phyloP scores from a whole-genome alignment of 1,139 yeast species.

The Debaryomyces sp. region DNA sequence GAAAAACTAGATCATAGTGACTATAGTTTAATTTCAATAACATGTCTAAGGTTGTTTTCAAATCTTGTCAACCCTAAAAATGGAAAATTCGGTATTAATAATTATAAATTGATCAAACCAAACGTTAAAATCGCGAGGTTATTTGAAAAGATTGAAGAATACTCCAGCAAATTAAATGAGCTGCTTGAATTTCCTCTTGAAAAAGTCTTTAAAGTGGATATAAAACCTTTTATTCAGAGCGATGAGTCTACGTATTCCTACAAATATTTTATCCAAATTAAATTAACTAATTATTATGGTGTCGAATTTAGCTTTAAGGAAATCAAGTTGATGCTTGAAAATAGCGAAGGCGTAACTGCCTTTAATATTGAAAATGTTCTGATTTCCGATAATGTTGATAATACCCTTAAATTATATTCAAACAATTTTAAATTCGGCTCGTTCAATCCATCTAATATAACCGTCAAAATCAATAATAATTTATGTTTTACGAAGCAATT shows the following conservation, averaged over 20 bases:
- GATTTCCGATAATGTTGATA: slow-evolving; percentile 12
- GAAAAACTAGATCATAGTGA: slow-evolving; percentile 40
- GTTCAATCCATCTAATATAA: slow-evolving; percentile 25
- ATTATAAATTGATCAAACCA: slow-evolving; percentile 27
- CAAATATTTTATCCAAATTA: slow-evolving; percentile 27
- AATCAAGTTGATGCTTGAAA: slow-evolving; percentile 23
- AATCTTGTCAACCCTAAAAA: slow-evolving; percentile 24
- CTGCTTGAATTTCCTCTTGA: slow-evolving; percentile 30
- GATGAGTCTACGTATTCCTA: slow-evolving; percentile 21
- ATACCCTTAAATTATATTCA: slow-evolving; percentile 24
- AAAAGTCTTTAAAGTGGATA: slow-evolving; percentile 29
- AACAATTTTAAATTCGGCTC: slow-evolving; percentile 28
- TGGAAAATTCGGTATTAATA: slow-evolving; percentile 31
- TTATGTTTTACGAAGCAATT: slow-evolving; percentile 15
- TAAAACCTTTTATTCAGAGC: slow-evolving; percentile 29
- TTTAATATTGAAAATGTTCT: slow-evolving; percentile 14
- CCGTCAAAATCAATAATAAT: slow-evolving; percentile 23
- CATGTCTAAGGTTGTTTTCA: slow-evolving; percentile 39
- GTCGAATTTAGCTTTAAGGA: slow-evolving; percentile 25
- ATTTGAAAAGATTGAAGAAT: slow-evolving; percentile 23
- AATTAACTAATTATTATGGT: slow-evolving; percentile 28
- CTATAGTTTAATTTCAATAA: slow-evolving; percentile 27
- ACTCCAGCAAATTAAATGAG: slow-evolving; percentile 17
- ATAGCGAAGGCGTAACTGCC: slow-evolving; percentile 11
- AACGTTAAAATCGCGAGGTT: slow-evolving; percentile 22